Evolutionary conservation across 768 basidiomycete species (phyloP).

Genomic region (Lyophyllum atratum): DNA sequence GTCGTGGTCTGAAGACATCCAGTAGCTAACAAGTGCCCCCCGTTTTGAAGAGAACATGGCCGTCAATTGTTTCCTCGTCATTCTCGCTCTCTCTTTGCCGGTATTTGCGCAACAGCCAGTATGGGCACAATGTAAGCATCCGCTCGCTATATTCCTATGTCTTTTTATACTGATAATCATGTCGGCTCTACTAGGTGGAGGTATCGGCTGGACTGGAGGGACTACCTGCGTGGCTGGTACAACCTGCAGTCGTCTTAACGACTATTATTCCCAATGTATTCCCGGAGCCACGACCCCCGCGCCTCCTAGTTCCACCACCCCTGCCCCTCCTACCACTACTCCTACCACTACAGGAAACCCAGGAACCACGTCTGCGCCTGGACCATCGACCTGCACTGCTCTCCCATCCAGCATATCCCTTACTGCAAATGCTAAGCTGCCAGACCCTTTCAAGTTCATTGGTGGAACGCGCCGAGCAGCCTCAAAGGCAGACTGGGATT

Average conservation of each 20-base stretch:
- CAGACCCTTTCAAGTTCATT: slow-evolving; percentile 56
- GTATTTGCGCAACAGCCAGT: slow-evolving; percentile 29
- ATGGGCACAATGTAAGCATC: slow-evolving; percentile 31
- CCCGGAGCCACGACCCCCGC: slow-evolving; percentile 20
- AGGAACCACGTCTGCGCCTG: neutral
- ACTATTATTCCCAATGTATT: slow-evolving; percentile 38
- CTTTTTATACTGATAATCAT: neutral
- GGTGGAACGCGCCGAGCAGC: slow-evolving; percentile 39
- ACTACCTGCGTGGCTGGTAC: slow-evolving; percentile 36
- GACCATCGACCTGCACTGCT: slow-evolving; percentile 26
- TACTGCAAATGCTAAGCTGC: slow-evolving; percentile 42
- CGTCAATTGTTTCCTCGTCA: slow-evolving; percentile 23
- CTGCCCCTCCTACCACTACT: slow-evolving; percentile 17
- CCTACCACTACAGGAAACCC: slow-evolving; percentile 6
- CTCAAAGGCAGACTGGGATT: slow-evolving; percentile 50
- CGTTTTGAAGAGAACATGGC: slow-evolving; percentile 17
- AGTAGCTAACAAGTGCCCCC: neutral
- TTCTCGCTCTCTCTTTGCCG: slow-evolving; percentile 26
- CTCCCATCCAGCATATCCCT: slow-evolving; percentile 33
- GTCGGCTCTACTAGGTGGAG: slow-evolving; percentile 31
- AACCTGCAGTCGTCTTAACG: slow-evolving; percentile 30
- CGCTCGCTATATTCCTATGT: neutral
- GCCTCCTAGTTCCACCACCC: slow-evolving; percentile 16
- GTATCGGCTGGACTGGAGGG: slow-evolving; percentile 35
- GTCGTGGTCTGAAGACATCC: neutral